phyloP scores from a whole-genome alignment of 2,329 filamentous ascomycete genomes.

The Nannizzia gypsea region DNA sequence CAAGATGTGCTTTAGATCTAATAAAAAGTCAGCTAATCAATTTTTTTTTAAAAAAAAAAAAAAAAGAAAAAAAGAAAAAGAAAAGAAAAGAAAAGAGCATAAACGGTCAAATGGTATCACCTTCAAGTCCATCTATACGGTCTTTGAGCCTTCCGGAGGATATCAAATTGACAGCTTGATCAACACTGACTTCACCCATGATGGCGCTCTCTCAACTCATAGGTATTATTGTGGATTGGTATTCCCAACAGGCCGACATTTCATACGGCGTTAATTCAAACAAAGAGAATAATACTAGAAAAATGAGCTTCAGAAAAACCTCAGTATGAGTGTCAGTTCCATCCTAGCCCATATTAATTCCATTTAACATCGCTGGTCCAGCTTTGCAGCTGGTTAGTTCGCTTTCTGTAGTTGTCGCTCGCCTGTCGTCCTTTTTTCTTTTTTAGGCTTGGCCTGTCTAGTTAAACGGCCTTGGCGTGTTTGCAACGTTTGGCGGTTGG shows the following conservation, averaged over 20 bases:
- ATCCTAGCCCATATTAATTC: neutral
- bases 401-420: neutral
- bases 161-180: constrained; percentile 32
- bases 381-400: neutral
- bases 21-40: constrained; percentile 4
- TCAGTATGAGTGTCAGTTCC: neutral
- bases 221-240: neutral
- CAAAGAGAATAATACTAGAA: neutral
- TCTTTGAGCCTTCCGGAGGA: constrained; percentile 35
- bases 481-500: neutral
- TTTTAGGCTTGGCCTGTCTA: neutral
- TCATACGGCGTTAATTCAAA: neutral
- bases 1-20: constrained; percentile 46
- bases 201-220: constrained; percentile 1
- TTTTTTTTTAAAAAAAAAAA: no score
- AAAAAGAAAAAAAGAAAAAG: no score
- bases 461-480: neutral
- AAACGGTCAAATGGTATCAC: constrained; percentile 24
- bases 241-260: neutral
- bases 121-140: constrained; percentile 41
- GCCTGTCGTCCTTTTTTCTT: neutral
- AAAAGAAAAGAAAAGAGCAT: neutral
- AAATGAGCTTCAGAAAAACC: neutral
- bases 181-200: constrained; percentile 35
- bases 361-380: neutral